phyloP scores from a whole-genome alignment of 441 rosid genomes.

The Francoa sonchifolia region DNA sequence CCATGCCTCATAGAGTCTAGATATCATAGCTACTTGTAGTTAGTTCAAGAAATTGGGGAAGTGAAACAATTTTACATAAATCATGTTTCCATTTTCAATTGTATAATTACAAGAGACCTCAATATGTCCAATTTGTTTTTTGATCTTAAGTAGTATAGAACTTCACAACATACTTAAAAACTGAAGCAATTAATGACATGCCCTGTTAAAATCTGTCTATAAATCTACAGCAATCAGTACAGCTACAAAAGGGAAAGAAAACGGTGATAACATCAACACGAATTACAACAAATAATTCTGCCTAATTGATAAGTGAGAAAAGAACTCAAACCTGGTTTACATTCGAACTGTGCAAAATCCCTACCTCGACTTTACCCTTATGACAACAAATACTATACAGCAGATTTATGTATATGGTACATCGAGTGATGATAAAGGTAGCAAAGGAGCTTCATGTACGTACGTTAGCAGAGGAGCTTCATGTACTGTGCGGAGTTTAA shows the following conservation, averaged over 20 bases:
- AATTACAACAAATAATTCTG: conserved; percentile 14
- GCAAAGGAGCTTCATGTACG: too few species aligned
- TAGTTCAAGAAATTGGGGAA: too few species aligned
- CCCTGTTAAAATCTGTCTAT: too few species aligned
- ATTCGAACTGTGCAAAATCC: too few species aligned
- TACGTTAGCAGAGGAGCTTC: conserved; percentile 14
- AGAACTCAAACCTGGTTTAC: conserved; percentile 26
- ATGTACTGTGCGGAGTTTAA: conserved; percentile 12
- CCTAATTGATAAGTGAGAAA: conserved; percentile 19
- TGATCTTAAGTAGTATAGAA: not conserved
- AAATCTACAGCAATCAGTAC: conserved; percentile 1
- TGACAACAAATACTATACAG: conserved; percentile 28
- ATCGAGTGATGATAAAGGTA: too few species aligned
- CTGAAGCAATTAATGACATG: too few species aligned
- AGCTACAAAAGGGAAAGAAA: not conserved
- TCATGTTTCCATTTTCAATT: too few species aligned
- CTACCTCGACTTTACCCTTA: conserved; percentile 18
- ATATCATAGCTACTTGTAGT: too few species aligned
- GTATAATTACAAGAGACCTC: not conserved
- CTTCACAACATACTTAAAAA: too few species aligned
- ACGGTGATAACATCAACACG: conserved; percentile 3
- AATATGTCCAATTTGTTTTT: not conserved
- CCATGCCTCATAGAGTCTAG: too few species aligned
- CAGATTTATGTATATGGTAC: conserved; percentile 26
- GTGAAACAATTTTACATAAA: too few species aligned